Evolutionary conservation across 1,284 basidiomycete species (phyloP).

Genomic region (Naganishia liquefaciens): DNA sequence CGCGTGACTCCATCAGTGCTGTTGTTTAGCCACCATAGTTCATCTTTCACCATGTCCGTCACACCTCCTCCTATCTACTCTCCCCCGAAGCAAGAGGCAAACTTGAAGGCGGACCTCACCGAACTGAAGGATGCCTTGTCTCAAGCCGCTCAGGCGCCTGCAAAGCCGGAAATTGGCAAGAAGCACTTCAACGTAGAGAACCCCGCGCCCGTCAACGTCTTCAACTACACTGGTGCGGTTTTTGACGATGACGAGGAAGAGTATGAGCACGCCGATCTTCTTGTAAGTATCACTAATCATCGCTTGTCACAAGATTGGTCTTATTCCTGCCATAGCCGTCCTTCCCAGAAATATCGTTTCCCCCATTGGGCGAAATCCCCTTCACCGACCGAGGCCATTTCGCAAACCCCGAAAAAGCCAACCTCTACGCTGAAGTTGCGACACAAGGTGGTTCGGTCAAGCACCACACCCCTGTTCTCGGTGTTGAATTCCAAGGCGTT

Average conservation of each 20-base stretch:
- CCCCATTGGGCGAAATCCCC: slow-evolving; percentile 62
- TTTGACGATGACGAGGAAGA: slow-evolving; percentile 52
- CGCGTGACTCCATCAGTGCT: background rate
- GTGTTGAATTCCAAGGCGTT: slow-evolving; percentile 54
- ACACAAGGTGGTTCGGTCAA: slow-evolving; percentile 51
- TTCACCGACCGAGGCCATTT: slow-evolving; percentile 65
- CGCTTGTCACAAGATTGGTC: background rate
- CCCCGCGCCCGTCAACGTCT: slow-evolving; percentile 31
- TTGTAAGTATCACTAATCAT: slow-evolving; percentile 54
- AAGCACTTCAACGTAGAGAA: slow-evolving; percentile 27
- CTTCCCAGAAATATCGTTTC: slow-evolving; percentile 67
- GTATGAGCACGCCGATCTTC: slow-evolving; percentile 65
- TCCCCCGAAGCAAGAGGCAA: background rate
- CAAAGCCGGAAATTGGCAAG: background rate
- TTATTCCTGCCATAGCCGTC: slow-evolving; percentile 57
- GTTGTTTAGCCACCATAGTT: background rate
- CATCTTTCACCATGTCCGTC: slow-evolving; percentile 29
- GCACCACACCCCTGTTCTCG: slow-evolving; percentile 53
- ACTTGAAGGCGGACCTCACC: slow-evolving; percentile 2
- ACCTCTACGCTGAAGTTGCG: slow-evolving; percentile 46
- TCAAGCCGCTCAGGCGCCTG: background rate
- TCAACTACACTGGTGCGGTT: slow-evolving; percentile 35
- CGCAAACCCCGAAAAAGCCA: slow-evolving; percentile 50
- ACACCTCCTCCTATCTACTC: slow-evolving; percentile 35
- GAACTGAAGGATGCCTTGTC: slow-evolving; percentile 29